Conservation (phyloP, 495 filamentous ascomycete genomes). For the Bacidia gigantensis region DNA sequence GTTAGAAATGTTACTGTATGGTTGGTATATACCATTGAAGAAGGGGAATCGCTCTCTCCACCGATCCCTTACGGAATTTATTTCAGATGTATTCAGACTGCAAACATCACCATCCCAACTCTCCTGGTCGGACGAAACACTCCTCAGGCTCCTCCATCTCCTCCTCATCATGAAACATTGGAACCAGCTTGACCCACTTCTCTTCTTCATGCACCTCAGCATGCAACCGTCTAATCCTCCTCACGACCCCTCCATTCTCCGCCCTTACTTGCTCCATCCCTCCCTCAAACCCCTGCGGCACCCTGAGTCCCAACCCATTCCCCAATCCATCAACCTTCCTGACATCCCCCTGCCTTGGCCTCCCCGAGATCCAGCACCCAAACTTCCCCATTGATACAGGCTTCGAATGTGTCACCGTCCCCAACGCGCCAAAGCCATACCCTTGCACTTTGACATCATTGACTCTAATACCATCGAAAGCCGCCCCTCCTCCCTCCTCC, state of each 20-base stretch:
- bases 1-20: too few species aligned
- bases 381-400: not conserved
- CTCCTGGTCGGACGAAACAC: not conserved
- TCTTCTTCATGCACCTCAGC: not conserved
- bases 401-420: not conserved
- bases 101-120: not conserved
- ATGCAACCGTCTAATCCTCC: not conserved
- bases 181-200: not conserved
- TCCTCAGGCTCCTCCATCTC: not conserved
- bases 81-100: too few species aligned
- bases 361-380: not conserved
- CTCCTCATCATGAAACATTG: not conserved
- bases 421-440: not conserved
- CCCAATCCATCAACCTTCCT: not conserved
- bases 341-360: not conserved
- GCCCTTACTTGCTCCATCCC: not conserved
- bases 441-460: not conserved
- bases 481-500: not conserved
- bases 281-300: not conserved
- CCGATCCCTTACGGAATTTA: too few species aligned
- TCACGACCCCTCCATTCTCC: not conserved
- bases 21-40: too few species aligned
- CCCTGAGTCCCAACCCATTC: not conserved
- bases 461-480: not conserved
- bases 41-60: too few species aligned